These are phyloP conservation scores for Lentinula sp. DNA, from an alignment of 768 basidiomycete genomes.

Conservation along the genomic window DNA sequence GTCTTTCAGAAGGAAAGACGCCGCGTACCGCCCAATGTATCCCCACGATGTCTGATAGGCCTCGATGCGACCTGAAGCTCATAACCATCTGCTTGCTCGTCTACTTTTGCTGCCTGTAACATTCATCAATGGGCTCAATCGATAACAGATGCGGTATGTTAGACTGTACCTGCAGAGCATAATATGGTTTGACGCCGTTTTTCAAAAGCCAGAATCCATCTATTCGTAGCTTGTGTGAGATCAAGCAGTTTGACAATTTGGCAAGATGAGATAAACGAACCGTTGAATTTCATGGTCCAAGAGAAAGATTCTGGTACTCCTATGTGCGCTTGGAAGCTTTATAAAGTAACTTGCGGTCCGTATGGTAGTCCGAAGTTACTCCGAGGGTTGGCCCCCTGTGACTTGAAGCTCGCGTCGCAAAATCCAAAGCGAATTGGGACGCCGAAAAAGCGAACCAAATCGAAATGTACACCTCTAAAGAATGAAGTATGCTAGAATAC, in stretches of 20 bases:
- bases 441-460: too few relatives aligned
- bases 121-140: neutral
- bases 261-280: neutral
- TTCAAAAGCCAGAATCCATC: conserved; percentile 70
- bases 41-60: conserved; percentile 56
- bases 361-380: neutral
- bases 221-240: conserved; percentile 21
- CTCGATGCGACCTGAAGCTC: conserved; percentile 56
- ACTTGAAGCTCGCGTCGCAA: neutral
- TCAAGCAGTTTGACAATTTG: neutral
- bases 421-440: too few relatives aligned
- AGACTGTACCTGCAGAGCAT: conserved; percentile 31
- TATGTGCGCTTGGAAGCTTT: neutral
- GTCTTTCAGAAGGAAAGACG: conserved; percentile 6
- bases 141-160: too few relatives aligned
- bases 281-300: neutral
- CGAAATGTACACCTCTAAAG: too few relatives aligned
- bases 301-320: neutral
- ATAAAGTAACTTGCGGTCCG: neutral
- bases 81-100: conserved; percentile 38
- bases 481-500: too few relatives aligned
- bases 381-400: neutral
- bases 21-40: conserved; percentile 49
- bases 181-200: conserved; percentile 52
- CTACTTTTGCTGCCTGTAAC: conserved; percentile 45